Evolutionary conservation across 2,329 filamentous ascomycete species (phyloP).

Genomic region (Pyrenochaeta sp.): DNA sequence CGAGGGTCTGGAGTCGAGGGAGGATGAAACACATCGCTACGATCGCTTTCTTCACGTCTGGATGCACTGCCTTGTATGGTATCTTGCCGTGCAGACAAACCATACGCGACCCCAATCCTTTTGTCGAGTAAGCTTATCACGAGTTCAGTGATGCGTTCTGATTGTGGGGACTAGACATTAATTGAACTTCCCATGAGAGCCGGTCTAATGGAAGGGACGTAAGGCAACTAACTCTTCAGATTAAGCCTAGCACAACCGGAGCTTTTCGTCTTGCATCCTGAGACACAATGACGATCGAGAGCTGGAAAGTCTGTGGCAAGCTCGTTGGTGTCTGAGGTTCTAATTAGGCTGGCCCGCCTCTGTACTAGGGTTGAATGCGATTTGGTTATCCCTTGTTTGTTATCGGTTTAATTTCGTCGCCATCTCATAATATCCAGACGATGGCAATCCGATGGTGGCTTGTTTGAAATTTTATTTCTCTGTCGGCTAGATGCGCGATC

Average conservation of each 20-base stretch:
- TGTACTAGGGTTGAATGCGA: neutral
- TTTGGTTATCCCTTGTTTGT: too few species aligned
- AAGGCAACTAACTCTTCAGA: too few species aligned
- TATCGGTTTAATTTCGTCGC: neutral
- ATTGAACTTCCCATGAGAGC: too few species aligned
- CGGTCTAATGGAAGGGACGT: too few species aligned
- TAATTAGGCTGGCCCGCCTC: neutral
- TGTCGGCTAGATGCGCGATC: neutral
- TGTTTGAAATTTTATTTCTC: conserved; percentile 1
- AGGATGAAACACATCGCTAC: conserved; percentile 18
- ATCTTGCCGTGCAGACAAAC: neutral
- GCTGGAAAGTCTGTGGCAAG: neutral
- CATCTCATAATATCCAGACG: neutral
- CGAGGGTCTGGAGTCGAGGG: conserved; percentile 17
- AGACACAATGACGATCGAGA: neutral
- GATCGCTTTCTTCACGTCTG: conserved; percentile 11
- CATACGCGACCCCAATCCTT: neutral
- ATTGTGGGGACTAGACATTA: too few species aligned
- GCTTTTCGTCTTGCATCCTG: neutral
- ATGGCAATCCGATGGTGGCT: neutral
- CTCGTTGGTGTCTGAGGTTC: neutral
- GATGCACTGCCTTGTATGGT: conserved; percentile 9
- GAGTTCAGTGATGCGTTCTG: neutral
- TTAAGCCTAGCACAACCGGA: neutral
- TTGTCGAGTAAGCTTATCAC: neutral